phyloP scores from a whole-genome alignment of 1,284 basidiomycete genomes.

The Tausonia pullulans region DNA sequence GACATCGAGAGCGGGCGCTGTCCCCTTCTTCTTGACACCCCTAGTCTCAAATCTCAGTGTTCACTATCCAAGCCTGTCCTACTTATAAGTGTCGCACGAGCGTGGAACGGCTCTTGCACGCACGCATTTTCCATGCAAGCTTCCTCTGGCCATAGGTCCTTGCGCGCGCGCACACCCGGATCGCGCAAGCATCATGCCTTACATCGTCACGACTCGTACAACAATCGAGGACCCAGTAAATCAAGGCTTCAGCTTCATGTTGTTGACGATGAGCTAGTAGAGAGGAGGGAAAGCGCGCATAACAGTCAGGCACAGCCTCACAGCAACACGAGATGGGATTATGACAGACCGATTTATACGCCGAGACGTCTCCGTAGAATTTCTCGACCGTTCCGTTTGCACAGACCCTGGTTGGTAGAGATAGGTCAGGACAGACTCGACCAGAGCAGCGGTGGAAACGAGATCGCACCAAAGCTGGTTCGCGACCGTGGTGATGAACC shows the following conservation, averaged over 20 bases:
- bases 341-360: constrained; percentile 6
- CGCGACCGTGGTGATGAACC: constrained; percentile 72
- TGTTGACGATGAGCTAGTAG: constrained; percentile 64
- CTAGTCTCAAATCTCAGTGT: no score
- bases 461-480: constrained; percentile 33
- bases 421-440: background rate
- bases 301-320: background rate
- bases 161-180: no score
- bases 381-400: constrained; percentile 57
- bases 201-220: no score
- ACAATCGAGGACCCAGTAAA: no score
- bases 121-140: no score
- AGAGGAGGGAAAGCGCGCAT: constrained; percentile 11
- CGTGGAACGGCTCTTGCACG: no score
- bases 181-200: no score
- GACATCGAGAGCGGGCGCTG: no score
- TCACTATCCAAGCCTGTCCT: no score
- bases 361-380: constrained; percentile 13
- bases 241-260: constrained; percentile 48
- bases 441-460: background rate
- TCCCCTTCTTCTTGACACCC: no score
- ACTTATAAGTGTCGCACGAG: no score
- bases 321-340: background rate
- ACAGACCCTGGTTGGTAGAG: constrained; percentile 46
- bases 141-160: no score